These are phyloP conservation scores for Chytriomyces sp. DNA, from an alignment of 192 early-diverging fungal genomes.

Conservation along the genomic window DNA sequence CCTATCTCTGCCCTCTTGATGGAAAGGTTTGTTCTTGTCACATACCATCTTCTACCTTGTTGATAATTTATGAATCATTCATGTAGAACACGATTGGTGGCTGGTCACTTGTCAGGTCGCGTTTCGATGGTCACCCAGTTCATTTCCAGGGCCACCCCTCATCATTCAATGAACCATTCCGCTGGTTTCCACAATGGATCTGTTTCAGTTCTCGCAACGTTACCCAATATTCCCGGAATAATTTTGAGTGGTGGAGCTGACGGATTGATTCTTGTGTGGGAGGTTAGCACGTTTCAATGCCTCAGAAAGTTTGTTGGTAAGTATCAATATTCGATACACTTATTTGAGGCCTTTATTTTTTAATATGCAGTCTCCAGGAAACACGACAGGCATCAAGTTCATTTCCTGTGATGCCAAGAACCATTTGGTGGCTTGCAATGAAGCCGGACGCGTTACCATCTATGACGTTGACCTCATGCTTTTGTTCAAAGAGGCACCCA, in stretches of 20 bases:
- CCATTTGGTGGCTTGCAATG: conserved; percentile 9
- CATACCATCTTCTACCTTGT: conserved; percentile 1
- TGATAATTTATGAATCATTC: background rate
- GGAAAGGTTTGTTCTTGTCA: conserved; percentile 47
- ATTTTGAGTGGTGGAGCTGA: conserved; percentile 33
- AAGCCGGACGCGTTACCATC: background rate
- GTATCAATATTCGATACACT: background rate
- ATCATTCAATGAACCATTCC: conserved; percentile 51
- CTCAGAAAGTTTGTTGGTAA: background rate
- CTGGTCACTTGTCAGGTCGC: conserved; percentile 59
- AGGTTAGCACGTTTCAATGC: conserved; percentile 4
- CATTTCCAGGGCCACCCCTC: conserved; percentile 31
- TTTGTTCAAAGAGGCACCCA: background rate
- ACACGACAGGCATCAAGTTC: background rate
- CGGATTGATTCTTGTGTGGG: conserved; percentile 22
- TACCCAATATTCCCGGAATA: conserved; percentile 24
- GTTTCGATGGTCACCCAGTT: conserved; percentile 54
- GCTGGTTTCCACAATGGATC: conserved; percentile 57
- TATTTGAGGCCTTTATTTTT: background rate
- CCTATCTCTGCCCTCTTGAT: conserved; percentile 53
- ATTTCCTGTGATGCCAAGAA: conserved; percentile 23
- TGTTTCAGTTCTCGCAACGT: conserved; percentile 41
- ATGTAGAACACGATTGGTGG: conserved; percentile 56
- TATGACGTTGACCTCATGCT: conserved; percentile 14
- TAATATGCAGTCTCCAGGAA: conserved; percentile 1